Conservation (phyloP, 345 rosid species). For the Euphorbia pulcherrima region DNA sequence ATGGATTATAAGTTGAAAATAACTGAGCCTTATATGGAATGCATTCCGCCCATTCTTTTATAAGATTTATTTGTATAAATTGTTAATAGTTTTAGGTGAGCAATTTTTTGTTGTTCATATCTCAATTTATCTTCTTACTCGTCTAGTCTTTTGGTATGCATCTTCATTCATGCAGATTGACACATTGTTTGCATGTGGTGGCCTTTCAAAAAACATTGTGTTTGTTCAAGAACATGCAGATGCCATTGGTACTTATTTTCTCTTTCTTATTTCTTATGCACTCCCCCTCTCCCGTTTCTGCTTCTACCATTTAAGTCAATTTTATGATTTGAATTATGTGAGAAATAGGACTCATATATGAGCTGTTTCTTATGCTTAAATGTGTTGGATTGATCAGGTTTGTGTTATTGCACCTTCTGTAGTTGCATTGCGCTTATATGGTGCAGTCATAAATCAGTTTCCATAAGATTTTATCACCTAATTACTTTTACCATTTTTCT, state of each 20-base stretch:
- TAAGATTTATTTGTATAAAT: not conserved
- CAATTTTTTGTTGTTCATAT: not conserved
- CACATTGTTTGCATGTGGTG: conserved; percentile 83
- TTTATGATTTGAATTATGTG: not conserved
- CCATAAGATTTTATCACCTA: not conserved
- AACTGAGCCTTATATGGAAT: not conserved
- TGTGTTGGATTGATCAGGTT: conserved; percentile 4
- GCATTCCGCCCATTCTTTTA: not conserved
- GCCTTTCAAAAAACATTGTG: conserved; percentile 66
- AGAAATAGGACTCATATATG: too few relatives aligned
- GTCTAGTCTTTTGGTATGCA: not conserved
- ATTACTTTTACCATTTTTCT: not conserved
- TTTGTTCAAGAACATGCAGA: conserved; percentile 89
- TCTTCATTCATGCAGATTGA: conserved; percentile 52
- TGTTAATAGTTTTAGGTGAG: not conserved
- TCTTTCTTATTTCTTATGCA: not conserved
- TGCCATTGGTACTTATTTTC: conserved; percentile 53
- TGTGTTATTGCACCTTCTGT: not conserved
- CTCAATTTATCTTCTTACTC: not conserved
- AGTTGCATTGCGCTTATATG: not conserved
- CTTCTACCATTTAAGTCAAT: not conserved
- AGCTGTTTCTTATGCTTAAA: not conserved
- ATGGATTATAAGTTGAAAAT: too few relatives aligned
- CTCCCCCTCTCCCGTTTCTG: not conserved
- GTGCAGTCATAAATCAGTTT: not conserved